Base-by-base conservation (phyloP, 371 early-diverging fungal species). In the Choanephora cucurbitarum region DNA sequence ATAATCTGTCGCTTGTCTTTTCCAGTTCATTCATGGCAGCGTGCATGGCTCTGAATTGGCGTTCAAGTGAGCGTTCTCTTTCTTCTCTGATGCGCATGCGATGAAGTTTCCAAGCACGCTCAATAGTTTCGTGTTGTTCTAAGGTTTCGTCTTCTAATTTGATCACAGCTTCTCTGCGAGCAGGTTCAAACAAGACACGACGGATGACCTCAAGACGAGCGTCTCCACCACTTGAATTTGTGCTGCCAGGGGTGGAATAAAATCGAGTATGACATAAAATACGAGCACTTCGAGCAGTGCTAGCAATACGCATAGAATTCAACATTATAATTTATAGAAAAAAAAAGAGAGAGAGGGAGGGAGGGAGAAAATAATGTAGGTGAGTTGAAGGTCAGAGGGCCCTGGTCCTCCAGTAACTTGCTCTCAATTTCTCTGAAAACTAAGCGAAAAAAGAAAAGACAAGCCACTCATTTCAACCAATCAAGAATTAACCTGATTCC, bases 71-170 rank as follows among this genome's bases (percentile, higher is more conserved):
- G 34, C 67, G 74, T 7, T 84, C 70, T 58, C 85, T 76, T 33
- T 67, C 74, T 33, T 83, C 82, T 54, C 84, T 80, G 44, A 65
- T 69, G 44, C 89, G 79, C 67, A 79, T 81, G 44, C 75, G 73
- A 49, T 78, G 82, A 21, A 92, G 62, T 58, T 87, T 85, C 80
- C 84, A 87, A 44, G 92, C 91, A 49, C 87, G 75, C 70, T 89
- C 85, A 47, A 92, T 90, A 3, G 88, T 88, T 65, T 85, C 82
- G 49, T 92, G 90, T 49, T 86, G 69, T 54, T 82, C 77, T 40
- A 81, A 51, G 31, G 77, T 81, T 48, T 85, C 83, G 15, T 73
- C 72, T 42, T 78, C 73, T 22, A 67, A 54, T 19, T 56, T 17
- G 43, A 68, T 67, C 11, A 51, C 63, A 47, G 62, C 58, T 37